Conservation (phyloP, 2,329 filamentous ascomycete species). For the Cadophora malorum region DNA sequence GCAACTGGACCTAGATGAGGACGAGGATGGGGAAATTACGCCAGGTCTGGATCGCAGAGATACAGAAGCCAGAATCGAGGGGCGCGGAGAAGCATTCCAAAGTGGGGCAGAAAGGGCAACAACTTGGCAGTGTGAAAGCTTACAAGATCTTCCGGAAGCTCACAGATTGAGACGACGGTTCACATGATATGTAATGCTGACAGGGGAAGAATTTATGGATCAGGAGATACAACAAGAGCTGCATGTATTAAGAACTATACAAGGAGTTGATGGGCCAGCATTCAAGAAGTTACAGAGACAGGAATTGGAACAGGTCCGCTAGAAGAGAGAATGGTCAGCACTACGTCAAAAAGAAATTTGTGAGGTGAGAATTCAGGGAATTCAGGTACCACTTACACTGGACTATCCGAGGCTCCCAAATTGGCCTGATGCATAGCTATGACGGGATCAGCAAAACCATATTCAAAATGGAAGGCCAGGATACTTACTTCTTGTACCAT, state of each 20-base stretch:
- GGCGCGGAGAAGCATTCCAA: not conserved
- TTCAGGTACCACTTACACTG: no score
- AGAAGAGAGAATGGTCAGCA: not conserved
- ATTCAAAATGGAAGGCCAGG: no score
- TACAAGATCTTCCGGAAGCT: not conserved
- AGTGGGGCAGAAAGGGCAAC: not conserved
- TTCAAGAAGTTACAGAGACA: no score
- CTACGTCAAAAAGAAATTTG: no score
- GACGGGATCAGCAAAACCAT: no score
- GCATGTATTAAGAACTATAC: no score
- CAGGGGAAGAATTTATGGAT: not conserved
- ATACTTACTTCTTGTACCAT: slow-evolving; percentile 48
- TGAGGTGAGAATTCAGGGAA: no score
- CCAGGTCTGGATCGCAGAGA: no score
- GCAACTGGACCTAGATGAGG: no score
- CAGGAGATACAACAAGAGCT: no score
- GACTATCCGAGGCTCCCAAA: slow-evolving; percentile 46
- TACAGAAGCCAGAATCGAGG: not conserved
- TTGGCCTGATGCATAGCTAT: slow-evolving; percentile 53
- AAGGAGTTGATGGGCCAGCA: no score
- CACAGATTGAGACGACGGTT: not conserved
- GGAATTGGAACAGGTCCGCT: slow-evolving; percentile 15
- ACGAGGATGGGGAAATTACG: no score
- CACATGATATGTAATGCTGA: not conserved
- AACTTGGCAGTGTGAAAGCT: not conserved